Percentiles rank a stretch among this genome's conserved stretches.
These are phyloP conservation scores for Suillus variegatus DNA, from an alignment of 768 basidiomycete genomes.

Conservation along the genomic window DNA sequence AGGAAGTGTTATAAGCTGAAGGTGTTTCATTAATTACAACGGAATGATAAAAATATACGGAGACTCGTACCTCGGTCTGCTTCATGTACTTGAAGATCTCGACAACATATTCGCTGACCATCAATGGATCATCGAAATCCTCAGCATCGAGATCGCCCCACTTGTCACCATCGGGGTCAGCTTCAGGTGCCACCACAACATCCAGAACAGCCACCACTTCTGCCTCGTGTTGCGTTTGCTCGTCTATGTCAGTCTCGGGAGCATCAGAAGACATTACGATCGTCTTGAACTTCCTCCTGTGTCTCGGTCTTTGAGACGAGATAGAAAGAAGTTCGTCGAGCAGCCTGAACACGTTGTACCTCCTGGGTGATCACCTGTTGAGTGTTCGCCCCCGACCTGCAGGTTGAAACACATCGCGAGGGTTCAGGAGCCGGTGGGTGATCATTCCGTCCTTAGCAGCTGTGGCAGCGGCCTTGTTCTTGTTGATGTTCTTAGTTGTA, in stretches of 20 bases:
- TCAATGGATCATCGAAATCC: conserved; percentile 90
- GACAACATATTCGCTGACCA: conserved; percentile 95
- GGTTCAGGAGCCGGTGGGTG: conserved; percentile 29
- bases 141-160: conserved; percentile 95
- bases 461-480: conserved; percentile 42
- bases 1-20: conserved; percentile 75
- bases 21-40: background rate
- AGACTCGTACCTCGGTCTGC: conserved; percentile 64
- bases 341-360: conserved; percentile 26
- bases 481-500: conserved; percentile 52
- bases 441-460: conserved; percentile 33
- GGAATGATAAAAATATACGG: conserved; percentile 2
- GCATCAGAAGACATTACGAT: conserved; percentile 66
- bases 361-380: conserved; percentile 30
- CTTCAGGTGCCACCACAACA: conserved; percentile 54
- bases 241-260: conserved; percentile 51
- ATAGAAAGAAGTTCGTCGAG: conserved; percentile 36
- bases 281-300: conserved; percentile 56
- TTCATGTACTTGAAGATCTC: conserved; percentile 95
- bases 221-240: conserved; percentile 25
- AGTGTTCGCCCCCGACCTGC: conserved; percentile 30
- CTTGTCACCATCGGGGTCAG: conserved; percentile 60
- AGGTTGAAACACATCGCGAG: conserved; percentile 13
- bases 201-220: conserved; percentile 45
- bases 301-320: conserved; percentile 32